Evolutionary conservation across 345 rosid species (phyloP), one percentile per base, ranked within the genome.

Genomic region (Hirschfeldia incana): DNA sequence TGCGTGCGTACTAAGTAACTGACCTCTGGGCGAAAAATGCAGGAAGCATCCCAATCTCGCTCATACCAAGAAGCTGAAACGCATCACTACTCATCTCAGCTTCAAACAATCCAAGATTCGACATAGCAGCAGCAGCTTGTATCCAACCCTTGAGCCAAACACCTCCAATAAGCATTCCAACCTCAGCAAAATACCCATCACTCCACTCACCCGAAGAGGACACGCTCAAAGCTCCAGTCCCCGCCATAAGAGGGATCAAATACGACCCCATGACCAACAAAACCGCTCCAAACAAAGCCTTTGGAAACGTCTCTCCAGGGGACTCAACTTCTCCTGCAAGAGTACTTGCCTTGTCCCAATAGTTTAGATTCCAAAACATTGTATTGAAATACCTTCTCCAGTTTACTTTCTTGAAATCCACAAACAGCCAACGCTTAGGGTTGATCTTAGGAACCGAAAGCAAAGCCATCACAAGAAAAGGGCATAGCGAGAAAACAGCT

Each of bases 61-160:
- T 89, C 97, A 92, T 94, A 67, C 98, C 98, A 26, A 94, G 93
- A 80, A 94, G 91, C 79, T 94, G 98, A 59, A 88, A 94, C 5
- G 97, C 93, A 81, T 92, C 98, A 29, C 86, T 86, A 73, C 98
- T 94, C 98, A 94, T 92, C 83, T 94, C 98, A 1, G 98, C 98
- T 83, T 91, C 97, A 84, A 92, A 94, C 83, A 94, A 79, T n/a
- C 97, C 98, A 78, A 94, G 69, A 71, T 94, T 94, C 2, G 98
- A 94, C 93, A 89, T 86, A 1, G 94, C 98, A 33, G 98, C 87
- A 81, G 98, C 94, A 5, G 93, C 97, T 84, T 94, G 98, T 72
- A 92, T 89, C 97, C 98, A 94, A 78, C 92, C 88, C 64, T 84
- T 92, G 29, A 92, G 94, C 97, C 97, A 89, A 77, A 80, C 83